phyloP scores from a whole-genome alignment of 805 yeast species.

The Isabelozyma rhagii region DNA sequence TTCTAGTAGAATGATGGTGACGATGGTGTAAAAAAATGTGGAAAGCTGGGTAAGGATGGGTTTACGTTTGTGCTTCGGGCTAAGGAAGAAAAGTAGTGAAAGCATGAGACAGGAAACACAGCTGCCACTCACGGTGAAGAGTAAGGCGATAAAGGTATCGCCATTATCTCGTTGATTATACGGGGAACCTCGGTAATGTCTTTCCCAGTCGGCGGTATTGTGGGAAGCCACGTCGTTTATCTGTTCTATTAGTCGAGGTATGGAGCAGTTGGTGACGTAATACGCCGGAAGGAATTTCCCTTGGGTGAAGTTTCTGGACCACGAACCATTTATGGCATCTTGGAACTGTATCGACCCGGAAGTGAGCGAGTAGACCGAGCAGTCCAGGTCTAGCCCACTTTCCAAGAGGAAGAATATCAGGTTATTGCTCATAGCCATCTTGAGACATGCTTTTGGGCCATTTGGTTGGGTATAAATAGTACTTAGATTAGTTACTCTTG shows the following conservation, averaged over 20 bases:
- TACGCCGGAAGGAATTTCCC: constrained; percentile 35
- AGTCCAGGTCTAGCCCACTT: constrained; percentile 21
- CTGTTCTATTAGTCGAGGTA: constrained; percentile 2
- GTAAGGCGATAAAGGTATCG: constrained; percentile 41
- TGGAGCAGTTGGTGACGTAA: constrained; percentile 47
- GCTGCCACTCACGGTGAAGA: constrained; percentile 52
- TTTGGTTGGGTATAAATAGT: neutral
- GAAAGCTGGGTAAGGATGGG: constrained; percentile 58
- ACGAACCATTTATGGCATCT: constrained; percentile 12
- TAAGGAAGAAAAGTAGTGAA: constrained; percentile 50
- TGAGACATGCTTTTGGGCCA: neutral
- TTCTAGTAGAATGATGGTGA: constrained; percentile 49
- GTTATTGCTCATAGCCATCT: constrained; percentile 13
- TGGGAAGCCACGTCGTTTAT: neutral
- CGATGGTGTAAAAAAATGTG: constrained; percentile 53
- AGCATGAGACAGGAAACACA: constrained; percentile 73
- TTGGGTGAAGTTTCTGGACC: constrained; percentile 8
- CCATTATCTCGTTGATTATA: constrained; percentile 33
- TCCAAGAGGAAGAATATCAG: constrained; percentile 16
- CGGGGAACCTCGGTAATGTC: constrained; percentile 25
- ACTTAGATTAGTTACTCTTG: neutral
- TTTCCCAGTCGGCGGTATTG: neutral
- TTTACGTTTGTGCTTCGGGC: constrained; percentile 47
- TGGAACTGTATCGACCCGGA: constrained; percentile 25
- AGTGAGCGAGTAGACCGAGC: constrained; percentile 37